Evolutionary conservation across 2,329 filamentous ascomycete species (phyloP), one percentile per base, ranked within the genome.

Genomic region (Penicillium sp.): DNA sequence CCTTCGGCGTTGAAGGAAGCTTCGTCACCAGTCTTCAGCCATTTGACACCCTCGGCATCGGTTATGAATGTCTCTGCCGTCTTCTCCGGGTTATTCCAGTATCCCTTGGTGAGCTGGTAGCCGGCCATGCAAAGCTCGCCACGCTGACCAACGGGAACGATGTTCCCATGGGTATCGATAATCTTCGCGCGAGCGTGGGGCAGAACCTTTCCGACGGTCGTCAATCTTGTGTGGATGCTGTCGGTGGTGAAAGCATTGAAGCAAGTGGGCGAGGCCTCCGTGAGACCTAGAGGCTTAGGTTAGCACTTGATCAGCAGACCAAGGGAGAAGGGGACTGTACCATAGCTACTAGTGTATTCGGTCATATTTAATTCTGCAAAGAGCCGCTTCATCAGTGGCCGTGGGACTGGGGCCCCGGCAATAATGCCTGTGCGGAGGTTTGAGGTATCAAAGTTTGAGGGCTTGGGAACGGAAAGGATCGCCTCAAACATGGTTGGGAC

Each of bases 401-500:
- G 80, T 2, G 89, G 89, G 1, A 93, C 89, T 0, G 89, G 88
- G 0, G 88, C 87, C 0, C 90, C 90, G 0, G 89, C 89, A 42
- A 91, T 87, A 64, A 91, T 91, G 8, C 89, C 89, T 0, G 89
- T 92, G 34, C 89, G 80, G 18, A 92, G 78, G 6, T 75, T 77
- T 1, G 79, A 76, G 65, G 71, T 75, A 55, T 79, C 72, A 63
- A 81, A 82, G 16, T 72, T 68, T 3, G 63, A 60, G 0, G 79
- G 79, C 52, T 79, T 75, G n/a, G 76, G 75, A 1, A 80, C 65
- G 38, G 72, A 72, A 54, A 84, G 75, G 10, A 83, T 77, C 0
- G 86, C 85, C 67, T 91, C 88, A 71, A 91, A 91, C 90, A 93
- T 93, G 54, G 90, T 89, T 0, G 90, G 90, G 0, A 93, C 90